A percentile compares a stretch with the other conserved stretches of the same genome.
Conservation (phyloP, 2,329 filamentous ascomycete species). For the Rhytidhysteron rufulum region DNA sequence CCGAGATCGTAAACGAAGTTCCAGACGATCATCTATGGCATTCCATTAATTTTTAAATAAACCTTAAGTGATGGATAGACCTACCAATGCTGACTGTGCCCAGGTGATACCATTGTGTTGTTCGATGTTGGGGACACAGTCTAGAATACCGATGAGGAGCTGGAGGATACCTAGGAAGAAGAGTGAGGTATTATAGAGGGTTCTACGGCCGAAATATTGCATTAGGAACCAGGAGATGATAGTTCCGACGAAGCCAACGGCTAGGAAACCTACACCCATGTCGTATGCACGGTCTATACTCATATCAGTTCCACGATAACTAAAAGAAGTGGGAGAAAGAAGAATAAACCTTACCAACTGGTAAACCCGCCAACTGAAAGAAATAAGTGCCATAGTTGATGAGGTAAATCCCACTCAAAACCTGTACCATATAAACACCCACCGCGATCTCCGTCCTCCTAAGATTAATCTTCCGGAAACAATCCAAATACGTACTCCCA, state of each 20-base stretch:
- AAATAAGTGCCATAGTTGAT: slow-evolving; percentile 42
- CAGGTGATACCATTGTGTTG: slow-evolving; percentile 29
- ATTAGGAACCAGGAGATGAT: slow-evolving; percentile 75
- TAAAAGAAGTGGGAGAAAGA: too few relatives aligned
- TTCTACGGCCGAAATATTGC: slow-evolving; percentile 68
- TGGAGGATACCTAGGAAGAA: slow-evolving; percentile 55
- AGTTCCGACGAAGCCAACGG: slow-evolving; percentile 69
- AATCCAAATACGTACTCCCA: slow-evolving; percentile 71
- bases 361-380: slow-evolving; percentile 40
- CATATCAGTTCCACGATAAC: too few relatives aligned
- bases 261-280: slow-evolving; percentile 50
- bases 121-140: slow-evolving; percentile 45
- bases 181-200: slow-evolving; percentile 66
- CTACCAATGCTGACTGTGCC: slow-evolving; percentile 37
- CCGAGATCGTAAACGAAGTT: slow-evolving; percentile 75
- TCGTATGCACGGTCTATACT: slow-evolving; percentile 23
- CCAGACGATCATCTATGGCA: slow-evolving; percentile 13
- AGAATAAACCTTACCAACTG: slow-evolving; percentile 24
- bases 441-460: slow-evolving; percentile 70
- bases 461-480: slow-evolving; percentile 71
- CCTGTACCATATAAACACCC: slow-evolving; percentile 40
- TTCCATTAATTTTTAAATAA: neutral
- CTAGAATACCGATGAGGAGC: slow-evolving; percentile 74
- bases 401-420: slow-evolving; percentile 38
- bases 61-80: neutral